phyloP scores from a whole-genome alignment of 306 rosid genomes.

The Prinsepia uniflora region DNA sequence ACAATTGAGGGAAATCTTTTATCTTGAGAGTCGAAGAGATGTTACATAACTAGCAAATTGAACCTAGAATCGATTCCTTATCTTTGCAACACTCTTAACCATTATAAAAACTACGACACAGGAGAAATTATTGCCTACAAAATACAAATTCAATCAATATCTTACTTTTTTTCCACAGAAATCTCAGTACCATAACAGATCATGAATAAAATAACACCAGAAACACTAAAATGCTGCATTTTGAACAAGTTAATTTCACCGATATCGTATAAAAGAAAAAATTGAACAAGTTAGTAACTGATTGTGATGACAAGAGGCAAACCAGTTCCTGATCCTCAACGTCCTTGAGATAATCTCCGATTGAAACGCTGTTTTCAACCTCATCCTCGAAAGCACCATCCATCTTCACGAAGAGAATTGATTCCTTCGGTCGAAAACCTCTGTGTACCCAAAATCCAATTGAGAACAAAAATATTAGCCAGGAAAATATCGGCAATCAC shows the following conservation, averaged over 20 bases:
- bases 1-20: background rate
- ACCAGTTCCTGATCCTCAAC: slow-evolving; percentile 94
- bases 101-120: background rate
- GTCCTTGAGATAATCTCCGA: slow-evolving; percentile 72
- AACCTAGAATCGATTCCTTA: background rate
- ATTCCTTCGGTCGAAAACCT: background rate
- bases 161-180: too few species aligned
- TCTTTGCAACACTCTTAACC: background rate
- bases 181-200: too few species aligned
- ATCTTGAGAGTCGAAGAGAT: background rate
- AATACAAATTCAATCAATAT: background rate
- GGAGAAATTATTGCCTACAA: background rate
- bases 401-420: slow-evolving; percentile 38
- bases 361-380: slow-evolving; percentile 60
- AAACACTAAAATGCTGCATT: slow-evolving; percentile 5
- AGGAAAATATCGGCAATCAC: background rate
- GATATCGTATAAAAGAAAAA: background rate
- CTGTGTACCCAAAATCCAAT: slow-evolving; percentile 7
- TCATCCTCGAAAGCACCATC: slow-evolving; percentile 63
- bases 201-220: too few species aligned
- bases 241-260: background rate
- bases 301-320: slow-evolving; percentile 2
- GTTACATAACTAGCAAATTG: background rate
- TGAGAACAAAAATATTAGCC: background rate
- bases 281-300: background rate